Evolutionary conservation across 305 asterid species (phyloP).

Genomic region (Fraxinus sp.): DNA sequence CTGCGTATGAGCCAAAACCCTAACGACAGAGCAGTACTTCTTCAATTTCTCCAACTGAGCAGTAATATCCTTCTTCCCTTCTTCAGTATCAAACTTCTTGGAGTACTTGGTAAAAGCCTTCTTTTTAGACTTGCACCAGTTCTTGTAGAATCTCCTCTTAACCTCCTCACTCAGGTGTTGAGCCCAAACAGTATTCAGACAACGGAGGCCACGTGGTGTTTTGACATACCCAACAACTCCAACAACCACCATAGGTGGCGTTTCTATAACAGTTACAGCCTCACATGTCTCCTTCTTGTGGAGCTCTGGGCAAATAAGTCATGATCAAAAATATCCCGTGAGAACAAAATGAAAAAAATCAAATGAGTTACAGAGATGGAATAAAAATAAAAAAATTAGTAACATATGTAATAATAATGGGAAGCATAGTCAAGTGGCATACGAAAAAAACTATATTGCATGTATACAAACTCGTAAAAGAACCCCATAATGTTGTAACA

Average conservation of each 20-base stretch:
- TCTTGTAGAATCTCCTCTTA: constrained; percentile 73
- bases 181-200: constrained; percentile 39
- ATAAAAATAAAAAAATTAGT: not conserved
- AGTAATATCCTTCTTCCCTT: constrained; percentile 61
- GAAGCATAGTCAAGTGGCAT: not conserved
- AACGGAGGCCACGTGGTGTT: constrained; percentile 73
- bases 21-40: constrained; percentile 63
- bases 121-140: constrained; percentile 32
- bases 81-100: constrained; percentile 58
- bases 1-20: constrained; percentile 78
- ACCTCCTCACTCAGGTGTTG: constrained; percentile 79
- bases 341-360: not conserved
- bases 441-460: not conserved
- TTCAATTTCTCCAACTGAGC: constrained; percentile 69
- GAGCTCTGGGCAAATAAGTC: constrained; percentile 46
- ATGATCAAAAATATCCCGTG: not conserved
- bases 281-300: constrained; percentile 91
- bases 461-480: not conserved
- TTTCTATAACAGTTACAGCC: constrained; percentile 77
- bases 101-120: constrained; percentile 69
- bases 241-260: constrained; percentile 80
- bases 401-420: not conserved
- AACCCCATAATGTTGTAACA: not conserved
- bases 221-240: constrained; percentile 85
- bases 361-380: not conserved